These are phyloP conservation scores for Aspergillus neotritici DNA, from an alignment of 2,329 filamentous ascomycete species.

Conservation along the genomic window DNA sequence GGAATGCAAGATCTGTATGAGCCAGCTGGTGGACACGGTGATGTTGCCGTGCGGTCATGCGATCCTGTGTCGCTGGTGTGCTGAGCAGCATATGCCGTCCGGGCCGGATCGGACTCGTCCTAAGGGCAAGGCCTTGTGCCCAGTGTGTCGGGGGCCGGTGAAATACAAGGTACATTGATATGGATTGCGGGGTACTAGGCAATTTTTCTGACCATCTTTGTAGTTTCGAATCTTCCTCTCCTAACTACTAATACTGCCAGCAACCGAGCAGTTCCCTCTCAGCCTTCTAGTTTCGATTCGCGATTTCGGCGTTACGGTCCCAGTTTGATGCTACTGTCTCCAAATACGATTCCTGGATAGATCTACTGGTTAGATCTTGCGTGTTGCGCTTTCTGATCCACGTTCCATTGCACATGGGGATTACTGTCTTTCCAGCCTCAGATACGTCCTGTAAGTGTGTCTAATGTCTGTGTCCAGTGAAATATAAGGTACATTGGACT, in stretches of 20 bases:
- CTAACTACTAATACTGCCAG: not conserved
- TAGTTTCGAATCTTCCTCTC: constrained; percentile 8
- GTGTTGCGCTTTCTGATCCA: too few relatives aligned
- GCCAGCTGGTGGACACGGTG: constrained; percentile 48
- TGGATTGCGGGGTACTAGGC: not conserved
- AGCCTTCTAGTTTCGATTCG: too few relatives aligned
- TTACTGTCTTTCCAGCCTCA: too few relatives aligned
- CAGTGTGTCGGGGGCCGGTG: constrained; percentile 25
- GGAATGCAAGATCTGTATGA: constrained; percentile 50
- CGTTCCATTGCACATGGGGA: too few relatives aligned
- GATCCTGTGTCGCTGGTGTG: constrained; percentile 52
- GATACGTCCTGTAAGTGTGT: too few relatives aligned
- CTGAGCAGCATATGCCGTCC: constrained; percentile 45
- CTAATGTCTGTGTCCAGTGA: too few relatives aligned
- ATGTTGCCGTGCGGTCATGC: constrained; percentile 52
- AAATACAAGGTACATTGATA: constrained; percentile 23
- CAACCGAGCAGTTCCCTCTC: not conserved
- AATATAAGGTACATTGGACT: too few relatives aligned
- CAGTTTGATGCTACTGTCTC: too few relatives aligned
- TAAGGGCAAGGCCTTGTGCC: constrained; percentile 17
- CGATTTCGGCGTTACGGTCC: too few relatives aligned
- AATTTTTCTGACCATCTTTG: not conserved
- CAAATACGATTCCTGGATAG: too few relatives aligned
- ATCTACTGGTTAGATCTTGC: too few relatives aligned
- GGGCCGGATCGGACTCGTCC: constrained; percentile 21